phyloP scores from a whole-genome alignment of 2,329 filamentous ascomycete genomes.

The Chaetothyriales sp. region DNA sequence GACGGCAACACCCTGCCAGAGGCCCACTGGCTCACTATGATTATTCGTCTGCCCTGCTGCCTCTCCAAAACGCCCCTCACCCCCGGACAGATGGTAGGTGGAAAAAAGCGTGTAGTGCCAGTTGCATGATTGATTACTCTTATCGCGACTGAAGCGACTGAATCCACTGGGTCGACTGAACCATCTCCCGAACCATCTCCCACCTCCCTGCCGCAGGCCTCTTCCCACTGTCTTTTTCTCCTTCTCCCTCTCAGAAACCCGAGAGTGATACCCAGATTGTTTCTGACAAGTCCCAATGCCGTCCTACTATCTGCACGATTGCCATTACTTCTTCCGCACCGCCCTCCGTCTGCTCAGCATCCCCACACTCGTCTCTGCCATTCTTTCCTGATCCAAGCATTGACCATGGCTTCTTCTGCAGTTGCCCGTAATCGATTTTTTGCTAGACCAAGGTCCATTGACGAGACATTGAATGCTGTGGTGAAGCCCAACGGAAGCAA shows the following conservation, averaged over 20 bases:
- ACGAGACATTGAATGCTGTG: conserved; percentile 55
- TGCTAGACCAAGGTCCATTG: conserved; percentile 55
- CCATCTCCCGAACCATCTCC: neutral
- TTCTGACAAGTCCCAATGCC: conserved; percentile 42
- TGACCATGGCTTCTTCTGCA: conserved; percentile 41
- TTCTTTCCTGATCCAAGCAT: conserved; percentile 47
- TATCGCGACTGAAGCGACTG: neutral
- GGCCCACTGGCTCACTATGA: neutral
- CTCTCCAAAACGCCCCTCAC: neutral
- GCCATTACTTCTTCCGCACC: conserved; percentile 85
- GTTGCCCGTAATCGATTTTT: conserved; percentile 54
- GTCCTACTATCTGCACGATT: conserved; percentile 68
- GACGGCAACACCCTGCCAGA: neutral
- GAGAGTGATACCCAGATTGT: neutral
- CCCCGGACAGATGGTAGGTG: neutral
- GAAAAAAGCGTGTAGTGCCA: neutral
- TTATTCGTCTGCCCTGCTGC: neutral
- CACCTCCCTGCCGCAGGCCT: too few relatives aligned
- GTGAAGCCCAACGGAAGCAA: conserved; percentile 46
- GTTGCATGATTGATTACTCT: neutral
- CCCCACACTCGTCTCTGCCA: conserved; percentile 59
- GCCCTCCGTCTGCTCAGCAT: conserved; percentile 74
- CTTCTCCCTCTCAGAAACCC: neutral
- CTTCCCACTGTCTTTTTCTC: neutral
- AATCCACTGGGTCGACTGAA: neutral